Conservation (phyloP, 2,329 filamentous ascomycete species). For the Sporothrix inflata region DNA sequence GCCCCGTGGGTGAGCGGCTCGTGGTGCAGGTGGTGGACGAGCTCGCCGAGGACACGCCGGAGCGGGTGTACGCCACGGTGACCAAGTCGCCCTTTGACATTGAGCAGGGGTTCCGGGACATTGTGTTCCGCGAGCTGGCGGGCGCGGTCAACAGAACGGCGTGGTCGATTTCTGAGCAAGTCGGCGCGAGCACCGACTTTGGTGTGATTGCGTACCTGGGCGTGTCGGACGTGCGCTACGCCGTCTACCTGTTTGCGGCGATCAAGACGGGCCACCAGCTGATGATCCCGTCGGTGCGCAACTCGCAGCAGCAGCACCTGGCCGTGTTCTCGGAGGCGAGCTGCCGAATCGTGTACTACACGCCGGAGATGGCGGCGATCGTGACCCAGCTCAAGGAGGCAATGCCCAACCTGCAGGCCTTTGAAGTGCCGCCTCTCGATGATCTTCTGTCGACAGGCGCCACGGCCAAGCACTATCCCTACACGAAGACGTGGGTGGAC, state of each 20-base stretch:
- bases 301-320: constrained; percentile 25
- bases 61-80: background rate
- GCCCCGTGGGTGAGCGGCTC: background rate
- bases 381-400: background rate
- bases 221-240: constrained; percentile 29
- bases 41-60: background rate
- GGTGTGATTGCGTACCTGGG: constrained; percentile 31
- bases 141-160: background rate
- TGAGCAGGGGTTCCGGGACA: constrained; percentile 1
- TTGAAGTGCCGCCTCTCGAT: background rate
- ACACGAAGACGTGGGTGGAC: constrained; percentile 31
- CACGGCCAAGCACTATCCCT: constrained; percentile 23
- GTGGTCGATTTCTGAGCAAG: background rate
- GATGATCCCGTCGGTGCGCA: constrained; percentile 30
- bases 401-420: background rate
- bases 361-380: background rate
- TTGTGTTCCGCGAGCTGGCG: background rate
- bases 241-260: constrained; percentile 28
- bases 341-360: constrained; percentile 26
- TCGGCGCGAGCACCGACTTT: constrained; percentile 2
- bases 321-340: constrained; percentile 25
- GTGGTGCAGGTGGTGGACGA: background rate
- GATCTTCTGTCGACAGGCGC: background rate
- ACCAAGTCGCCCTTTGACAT: background rate
- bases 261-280: constrained; percentile 31